Base-by-base conservation (phyloP, 2,329 filamentous ascomycete species). In the Fusarium succisae region DNA sequence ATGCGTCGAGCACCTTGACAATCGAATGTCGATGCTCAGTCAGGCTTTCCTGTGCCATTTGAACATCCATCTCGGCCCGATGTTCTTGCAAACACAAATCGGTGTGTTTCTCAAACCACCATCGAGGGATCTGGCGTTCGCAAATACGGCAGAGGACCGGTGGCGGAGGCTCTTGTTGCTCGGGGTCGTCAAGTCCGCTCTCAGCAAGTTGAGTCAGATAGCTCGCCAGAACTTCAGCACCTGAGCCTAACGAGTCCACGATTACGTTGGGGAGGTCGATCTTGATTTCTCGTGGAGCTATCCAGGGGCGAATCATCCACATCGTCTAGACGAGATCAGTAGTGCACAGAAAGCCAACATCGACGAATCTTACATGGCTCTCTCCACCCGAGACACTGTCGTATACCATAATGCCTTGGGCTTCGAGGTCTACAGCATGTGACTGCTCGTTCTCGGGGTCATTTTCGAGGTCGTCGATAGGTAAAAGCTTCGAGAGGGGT, bases 101-200 rank as follows among this genome's bases (percentile, higher is more conserved):
- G 5, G 96, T 98, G 81, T 99, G 96, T 82, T 98, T 99, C 83
- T 99, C 96, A 77, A 99, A 99, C 97, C 96, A 99, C 96, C 96
- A 99, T 1, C 96, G 95, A 9, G 94, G 94, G 69, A 99, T 98
- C 72, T 98, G 94, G 61, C 96, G 94, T 81, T 99, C 96, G 82
- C 96, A 99, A 63, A 99, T 98, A 59, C 96, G 94, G 82, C 96
- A 99, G 22, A 99, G 89, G 9, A 98, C 93, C 1, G 95, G 94
- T 1, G 96, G 95, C 6, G 94, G 94, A 10, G 94, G 94, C 15
- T 94, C 91, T 80, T 95, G 92, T 78, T 92, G 91, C 56, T 90
- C 89, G 26, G 93, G 91, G 72, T 93, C 94, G 45, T 93, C 92
- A 35, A 92, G 87, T 56, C 93, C 94, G 45, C 91, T 91, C 80